These are phyloP conservation scores for Stachybotrys chlorohalonatus DNA, from an alignment of 2,329 filamentous ascomycete species.

Conservation along the genomic window DNA sequence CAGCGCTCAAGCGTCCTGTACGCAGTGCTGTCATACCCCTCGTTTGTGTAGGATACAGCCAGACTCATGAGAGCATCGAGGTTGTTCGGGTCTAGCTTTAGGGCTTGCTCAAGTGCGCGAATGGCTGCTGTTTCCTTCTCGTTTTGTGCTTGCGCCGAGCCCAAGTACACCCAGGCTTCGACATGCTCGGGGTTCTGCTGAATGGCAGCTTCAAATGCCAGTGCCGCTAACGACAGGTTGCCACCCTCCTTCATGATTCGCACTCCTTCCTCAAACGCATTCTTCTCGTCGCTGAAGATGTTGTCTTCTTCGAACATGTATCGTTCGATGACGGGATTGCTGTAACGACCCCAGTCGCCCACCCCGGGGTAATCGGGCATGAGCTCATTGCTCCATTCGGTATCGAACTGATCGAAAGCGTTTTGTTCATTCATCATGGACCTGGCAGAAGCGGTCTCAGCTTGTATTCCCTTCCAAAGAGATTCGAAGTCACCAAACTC, in stretches of 20 bases:
- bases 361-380: slow-evolving; percentile 48
- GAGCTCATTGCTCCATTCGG: slow-evolving; percentile 62
- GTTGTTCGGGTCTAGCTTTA: slow-evolving; percentile 82
- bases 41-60: slow-evolving; percentile 95
- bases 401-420: slow-evolving; percentile 60
- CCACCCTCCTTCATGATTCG: slow-evolving; percentile 90
- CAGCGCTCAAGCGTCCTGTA: slow-evolving; percentile 95
- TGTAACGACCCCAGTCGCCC: slow-evolving; percentile 57
- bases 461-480: slow-evolving; percentile 76
- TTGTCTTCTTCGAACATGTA: slow-evolving; percentile 97
- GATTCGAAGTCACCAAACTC: slow-evolving; percentile 84
- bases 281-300: slow-evolving; percentile 68
- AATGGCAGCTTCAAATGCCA: slow-evolving; percentile 92
- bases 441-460: slow-evolving; percentile 61
- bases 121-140: slow-evolving; percentile 97
- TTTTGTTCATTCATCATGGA: slow-evolving; percentile 60
- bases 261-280: slow-evolving; percentile 88
- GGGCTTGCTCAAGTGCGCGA: slow-evolving; percentile 80
- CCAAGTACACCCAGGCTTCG: slow-evolving; percentile 88
- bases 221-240: slow-evolving; percentile 83
- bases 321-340: slow-evolving; percentile 72
- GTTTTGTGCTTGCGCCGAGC: slow-evolving; percentile 91
- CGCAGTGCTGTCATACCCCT: slow-evolving; percentile 94
- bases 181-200: slow-evolving; percentile 83
- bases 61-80: slow-evolving; percentile 88